These are phyloP conservation scores for Kockovaella imperatae DNA, from an alignment of 768 basidiomycete species.

Conservation along the genomic window DNA sequence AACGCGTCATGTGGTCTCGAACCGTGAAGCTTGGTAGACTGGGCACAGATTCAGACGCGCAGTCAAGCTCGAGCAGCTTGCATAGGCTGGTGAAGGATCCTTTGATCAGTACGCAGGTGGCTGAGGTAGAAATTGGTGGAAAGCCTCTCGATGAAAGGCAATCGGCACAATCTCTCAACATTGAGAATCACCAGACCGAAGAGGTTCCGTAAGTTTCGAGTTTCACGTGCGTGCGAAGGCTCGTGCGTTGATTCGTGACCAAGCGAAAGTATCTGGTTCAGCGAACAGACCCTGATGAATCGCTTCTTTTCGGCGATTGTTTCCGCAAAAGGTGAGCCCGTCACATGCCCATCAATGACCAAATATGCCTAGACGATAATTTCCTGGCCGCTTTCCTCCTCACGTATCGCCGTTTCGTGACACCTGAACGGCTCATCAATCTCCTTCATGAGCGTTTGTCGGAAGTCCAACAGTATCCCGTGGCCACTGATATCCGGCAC, in stretches of 20 bases:
- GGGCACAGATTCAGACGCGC: constrained; percentile 9
- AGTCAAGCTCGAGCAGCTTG: constrained; percentile 21
- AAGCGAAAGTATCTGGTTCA: too few relatives aligned
- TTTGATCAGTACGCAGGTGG: too few relatives aligned
- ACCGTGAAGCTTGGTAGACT: neutral
- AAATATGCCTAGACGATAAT: constrained; percentile 15
- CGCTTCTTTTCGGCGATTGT: constrained; percentile 23
- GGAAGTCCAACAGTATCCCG: constrained; percentile 18
- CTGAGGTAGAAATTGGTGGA: too few relatives aligned
- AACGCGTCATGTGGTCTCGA: constrained; percentile 9
- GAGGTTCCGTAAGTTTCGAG: too few relatives aligned
- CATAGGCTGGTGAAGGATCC: constrained; percentile 24
- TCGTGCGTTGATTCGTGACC: too few relatives aligned
- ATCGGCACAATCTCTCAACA: too few relatives aligned
- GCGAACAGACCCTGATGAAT: constrained; percentile 17
- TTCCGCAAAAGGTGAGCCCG: constrained; percentile 17
- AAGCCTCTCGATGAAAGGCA: too few relatives aligned
- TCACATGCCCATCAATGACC: neutral
- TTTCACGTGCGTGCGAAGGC: too few relatives aligned
- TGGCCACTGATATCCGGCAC: constrained; percentile 20
- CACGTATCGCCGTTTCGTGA: constrained; percentile 37
- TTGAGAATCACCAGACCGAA: too few relatives aligned
- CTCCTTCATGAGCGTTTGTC: constrained; percentile 25
- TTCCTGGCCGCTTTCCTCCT: constrained; percentile 36
- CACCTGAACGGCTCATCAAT: constrained; percentile 25